Base-by-base conservation (phyloP, 169 alveolate species). In the Cryptosporidium xiaoi region DNA sequence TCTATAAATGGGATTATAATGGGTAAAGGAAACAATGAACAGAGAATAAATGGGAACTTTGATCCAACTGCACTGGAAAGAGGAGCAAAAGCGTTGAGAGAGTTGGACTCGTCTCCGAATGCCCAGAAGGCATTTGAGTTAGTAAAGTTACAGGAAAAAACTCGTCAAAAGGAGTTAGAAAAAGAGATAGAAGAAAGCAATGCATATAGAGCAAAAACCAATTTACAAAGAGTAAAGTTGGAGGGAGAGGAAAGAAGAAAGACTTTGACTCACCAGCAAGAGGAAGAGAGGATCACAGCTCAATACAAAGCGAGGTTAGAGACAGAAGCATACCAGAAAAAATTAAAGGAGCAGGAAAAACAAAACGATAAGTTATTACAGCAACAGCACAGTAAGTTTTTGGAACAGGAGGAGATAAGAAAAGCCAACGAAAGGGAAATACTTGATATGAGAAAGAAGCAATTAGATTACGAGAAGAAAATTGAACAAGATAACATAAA, bases 31-130 rank as follows among this genome's bases (percentile, higher is more conserved):
- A 77, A 62, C 20, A 62, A 40, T 55, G 87, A 53, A 0, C 56
- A 46, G 31, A 77, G 60, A 8, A 77, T 77, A 33, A 77, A n/a
- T 48, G 87, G 87, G 12, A 60, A 77, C 24, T 93, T 98, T 90
- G 99, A 98, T 90, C 99, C 99, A 4, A 92, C 99, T 1, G 99
- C 99, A 1, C 95, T 98, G 65, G 99, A 98, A 93, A 94, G 99
- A 82, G 99, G 99, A 29, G 99, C 99, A 4, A 94, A 96, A 94
- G 99, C 99, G 13, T 93, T 97, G 84, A 96, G 95, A 92, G 97
- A 96, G 91, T 83, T 98, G 55, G 99, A 96, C 68, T 67, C 94
- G 48, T 94, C 98, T 15, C 96, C 98, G 0, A 96, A 97, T 84
- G 98, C 99, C 3, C 94, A 95, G 34, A 90, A 96, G 90, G 99